Base-by-base conservation (phyloP, 257 asterid genomes). In the Petunia axillaris region DNA sequence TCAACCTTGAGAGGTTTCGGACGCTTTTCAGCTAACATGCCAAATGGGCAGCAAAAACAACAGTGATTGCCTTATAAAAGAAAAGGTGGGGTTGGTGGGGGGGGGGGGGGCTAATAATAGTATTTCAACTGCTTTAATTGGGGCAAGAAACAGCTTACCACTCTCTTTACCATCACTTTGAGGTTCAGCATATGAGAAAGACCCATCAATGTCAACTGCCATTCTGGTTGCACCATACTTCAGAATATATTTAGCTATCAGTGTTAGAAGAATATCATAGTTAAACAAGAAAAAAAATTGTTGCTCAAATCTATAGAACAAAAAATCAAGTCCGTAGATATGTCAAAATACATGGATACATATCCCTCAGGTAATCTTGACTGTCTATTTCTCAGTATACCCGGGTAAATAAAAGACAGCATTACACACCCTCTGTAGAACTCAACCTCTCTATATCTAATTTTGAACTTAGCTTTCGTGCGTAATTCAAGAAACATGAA, bases 211-310 rank as follows among this genome's bases (percentile, higher is more conserved):
- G 80, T 89, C 93, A 76, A 93, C 98, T 79, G 92, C 93, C 91
- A 92, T 93, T 85, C 96, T 86, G 5, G 98, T 92, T 16, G 96
- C 88, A 76, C 98, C 99, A 86, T 90, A 92, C 99, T 95, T 82
- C 83, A 89, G 38, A 76, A 85, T 38, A 84, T 35, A 83, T 53
- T 53, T 83, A 64, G 78, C 66, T 65, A 39, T 89, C 84, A 87
- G 84, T 44, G 81, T 62, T 80, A 6, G 25, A 52, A 52, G 55
- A 3, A 52, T 8, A 52, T 52, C 1, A 52, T 8, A 52, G 55
- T 52, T 52, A 52, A 52, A 25, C 55, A 52, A 52, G 55, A 52
- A 52, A 52, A 52, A 4, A 25, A 25, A 25, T 25, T 9, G 55
- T 52, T 52, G 55, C 8, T 52, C 10, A 52, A 52, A 14, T 52